Conservation (phyloP, 2,329 filamentous ascomycete genomes). For the Arthrinium phaeospermum region DNA sequence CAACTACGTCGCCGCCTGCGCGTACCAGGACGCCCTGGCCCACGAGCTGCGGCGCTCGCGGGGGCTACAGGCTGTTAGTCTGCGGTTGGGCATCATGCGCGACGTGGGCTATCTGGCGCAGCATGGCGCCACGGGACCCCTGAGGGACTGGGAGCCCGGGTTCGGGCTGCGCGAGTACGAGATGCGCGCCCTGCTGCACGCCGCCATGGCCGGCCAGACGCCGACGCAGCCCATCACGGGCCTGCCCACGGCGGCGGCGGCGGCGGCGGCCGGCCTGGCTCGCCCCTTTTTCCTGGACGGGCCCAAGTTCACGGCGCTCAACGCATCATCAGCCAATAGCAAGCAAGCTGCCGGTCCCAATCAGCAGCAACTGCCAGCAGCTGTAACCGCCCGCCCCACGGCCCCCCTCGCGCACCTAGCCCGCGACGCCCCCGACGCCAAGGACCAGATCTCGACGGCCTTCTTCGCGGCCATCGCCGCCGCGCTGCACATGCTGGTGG, state of each 20-base stretch:
- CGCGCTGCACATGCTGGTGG: slow-evolving; percentile 7
- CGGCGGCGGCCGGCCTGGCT: background rate
- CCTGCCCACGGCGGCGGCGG: background rate
- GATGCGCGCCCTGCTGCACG: slow-evolving; percentile 17
- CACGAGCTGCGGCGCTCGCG: slow-evolving; percentile 31
- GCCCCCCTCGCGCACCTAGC: background rate
- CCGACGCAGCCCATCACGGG: slow-evolving; percentile 18
- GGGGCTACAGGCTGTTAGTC: slow-evolving; percentile 36
- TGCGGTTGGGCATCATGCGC: slow-evolving; percentile 41
- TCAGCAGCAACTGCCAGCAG: background rate
- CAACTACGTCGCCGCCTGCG: slow-evolving; percentile 42
- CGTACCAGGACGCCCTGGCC: slow-evolving; percentile 38
- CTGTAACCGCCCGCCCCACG: background rate
- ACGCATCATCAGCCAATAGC: background rate
- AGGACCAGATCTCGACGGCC: background rate
- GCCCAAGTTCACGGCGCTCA: slow-evolving; percentile 10
- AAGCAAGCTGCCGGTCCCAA: too few relatives aligned
- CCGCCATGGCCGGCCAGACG: slow-evolving; percentile 15
- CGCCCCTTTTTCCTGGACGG: slow-evolving; percentile 16
- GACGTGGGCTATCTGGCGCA: slow-evolving; percentile 25
- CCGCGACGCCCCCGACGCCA: background rate
- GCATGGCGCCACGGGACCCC: slow-evolving; percentile 9
- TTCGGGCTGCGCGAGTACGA: slow-evolving; percentile 16
- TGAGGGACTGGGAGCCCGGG: slow-evolving; percentile 5
- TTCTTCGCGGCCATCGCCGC: slow-evolving; percentile 13